Conservation (phyloP, 2,329 filamentous ascomycete genomes). For the Trichophyton mentagrophytes region DNA sequence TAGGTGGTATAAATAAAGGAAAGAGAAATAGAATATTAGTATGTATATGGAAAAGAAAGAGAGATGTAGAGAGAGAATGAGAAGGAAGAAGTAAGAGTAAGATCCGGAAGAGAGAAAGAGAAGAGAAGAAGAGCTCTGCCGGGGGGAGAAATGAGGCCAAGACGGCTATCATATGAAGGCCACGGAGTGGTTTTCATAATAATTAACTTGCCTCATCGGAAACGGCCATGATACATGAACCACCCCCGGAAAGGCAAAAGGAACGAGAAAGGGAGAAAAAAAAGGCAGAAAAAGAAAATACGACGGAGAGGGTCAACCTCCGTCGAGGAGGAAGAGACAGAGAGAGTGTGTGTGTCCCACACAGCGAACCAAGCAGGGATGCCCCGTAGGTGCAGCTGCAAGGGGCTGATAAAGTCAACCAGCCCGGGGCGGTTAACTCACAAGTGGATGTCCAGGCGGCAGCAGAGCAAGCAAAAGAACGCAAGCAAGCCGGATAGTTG, state of each 20-base stretch:
- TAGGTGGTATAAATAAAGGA: not conserved
- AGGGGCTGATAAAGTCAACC: conserved; percentile 1
- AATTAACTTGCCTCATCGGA: not conserved
- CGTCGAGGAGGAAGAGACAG: not conserved
- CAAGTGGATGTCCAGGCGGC: not conserved
- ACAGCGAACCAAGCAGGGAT: not conserved
- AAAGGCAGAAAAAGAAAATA: not conserved
- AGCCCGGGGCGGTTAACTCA: not conserved
- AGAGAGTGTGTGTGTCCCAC: not conserved
- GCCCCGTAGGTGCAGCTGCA: not conserved
- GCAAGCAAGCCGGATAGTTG: not conserved
- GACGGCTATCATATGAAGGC: not conserved
- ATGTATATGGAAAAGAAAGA: not conserved
- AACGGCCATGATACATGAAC: conserved; percentile 2
- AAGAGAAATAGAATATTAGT: not conserved
- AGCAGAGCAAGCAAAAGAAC: not conserved
- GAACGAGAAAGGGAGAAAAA: not conserved
- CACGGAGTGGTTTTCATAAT: not conserved
- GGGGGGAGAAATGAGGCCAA: not conserved
- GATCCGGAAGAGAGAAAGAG: not conserved
- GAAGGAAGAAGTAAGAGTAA: not conserved
- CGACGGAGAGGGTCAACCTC: too few species aligned
- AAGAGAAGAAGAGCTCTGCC: not conserved
- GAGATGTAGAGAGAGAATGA: not conserved
- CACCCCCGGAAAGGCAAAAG: not conserved